Evolutionary conservation across 2,329 filamentous ascomycete species (phyloP), one percentile per base, ranked within the genome.

Genomic region (Xylaria multiplex): DNA sequence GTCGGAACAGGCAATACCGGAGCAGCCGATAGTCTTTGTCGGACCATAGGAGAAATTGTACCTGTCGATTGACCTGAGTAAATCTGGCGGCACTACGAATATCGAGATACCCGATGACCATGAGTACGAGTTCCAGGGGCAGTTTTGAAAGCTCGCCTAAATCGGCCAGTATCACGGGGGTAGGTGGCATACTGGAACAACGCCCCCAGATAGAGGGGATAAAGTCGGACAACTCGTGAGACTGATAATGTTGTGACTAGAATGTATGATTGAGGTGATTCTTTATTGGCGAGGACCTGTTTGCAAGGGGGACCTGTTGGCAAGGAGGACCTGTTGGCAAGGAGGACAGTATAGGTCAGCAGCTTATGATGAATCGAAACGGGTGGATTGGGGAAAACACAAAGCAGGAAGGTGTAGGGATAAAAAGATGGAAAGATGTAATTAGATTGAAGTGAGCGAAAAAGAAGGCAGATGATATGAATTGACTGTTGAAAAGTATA

Each of bases 41-140:
- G 24, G 62, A 61, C 62, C 62, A 65, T 24, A 65, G 43, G 49
- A 65, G n/a, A 24, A 61, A 52, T 40, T 61, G 62, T 2, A 56
- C 62, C 9, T 56, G 57, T 35, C 62, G 62, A 30, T 65, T 61
- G 45, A 65, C 57, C 5, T 9, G 49, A 13, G 62, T 55, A 22
- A 65, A 61, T 32, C 22, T 61, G 32, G 56, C 45, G 24, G 62
- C 62, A 19, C 49, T 61, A 13, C 49, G 57, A 5, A 61, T 24
- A 22, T 65, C 62, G 57, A 65, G 35, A 27, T 56, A 45, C 16
- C 24, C 57, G 1, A 61, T 40, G 42, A 65, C 48, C 16, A 50
- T 37, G 16, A 42, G 11, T 8, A 65, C 6, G 40, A 65, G 56
- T 50, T 65, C 62, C 5, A 55, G 57, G 5, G 62, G 62, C 3